Evolutionary conservation across 805 yeast genomes (phyloP).

Genomic region (Saccharomyces jurei): DNA sequence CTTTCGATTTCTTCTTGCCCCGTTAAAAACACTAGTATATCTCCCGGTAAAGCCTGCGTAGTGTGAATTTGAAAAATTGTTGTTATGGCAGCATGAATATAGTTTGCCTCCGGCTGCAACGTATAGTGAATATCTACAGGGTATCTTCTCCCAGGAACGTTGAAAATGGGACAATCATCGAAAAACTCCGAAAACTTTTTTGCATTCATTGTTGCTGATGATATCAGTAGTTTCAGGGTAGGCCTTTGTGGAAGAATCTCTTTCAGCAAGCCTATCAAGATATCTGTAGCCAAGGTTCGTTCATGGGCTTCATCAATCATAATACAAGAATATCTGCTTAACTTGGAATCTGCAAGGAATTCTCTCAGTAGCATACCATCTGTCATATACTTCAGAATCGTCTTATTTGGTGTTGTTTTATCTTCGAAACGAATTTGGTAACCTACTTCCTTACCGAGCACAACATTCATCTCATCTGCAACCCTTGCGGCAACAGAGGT

Average conservation of each 20-base stretch:
- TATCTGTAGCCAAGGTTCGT: slow-evolving; percentile 86
- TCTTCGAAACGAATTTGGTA: slow-evolving; percentile 86
- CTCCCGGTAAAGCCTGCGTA: slow-evolving; percentile 56
- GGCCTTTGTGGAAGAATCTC: slow-evolving; percentile 54
- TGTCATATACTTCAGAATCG: slow-evolving; percentile 81
- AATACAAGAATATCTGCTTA: slow-evolving; percentile 63
- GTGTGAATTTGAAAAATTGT: slow-evolving; percentile 82
- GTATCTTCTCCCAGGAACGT: slow-evolving; percentile 86
- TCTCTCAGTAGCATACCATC: slow-evolving; percentile 93
- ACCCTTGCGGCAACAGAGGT: slow-evolving; percentile 85
- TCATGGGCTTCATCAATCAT: slow-evolving; percentile 98
- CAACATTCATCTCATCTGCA: slow-evolving; percentile 76
- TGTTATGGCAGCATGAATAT: slow-evolving; percentile 79
- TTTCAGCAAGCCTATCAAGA: slow-evolving; percentile 69
- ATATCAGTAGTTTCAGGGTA: slow-evolving; percentile 67
- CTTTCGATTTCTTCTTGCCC: slow-evolving; percentile 95
- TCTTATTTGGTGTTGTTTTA: slow-evolving; percentile 45
- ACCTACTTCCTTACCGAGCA: slow-evolving; percentile 85
- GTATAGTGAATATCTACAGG: slow-evolving; percentile 86
- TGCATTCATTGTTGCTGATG: slow-evolving; percentile 94
- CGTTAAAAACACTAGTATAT: slow-evolving; percentile 81
- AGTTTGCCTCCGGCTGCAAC: slow-evolving; percentile 81
- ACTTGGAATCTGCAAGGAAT: slow-evolving; percentile 65
- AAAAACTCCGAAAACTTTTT: slow-evolving; percentile 77
- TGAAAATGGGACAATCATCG: slow-evolving; percentile 74